A percentile compares a stretch with the other conserved stretches of the same genome.
These are phyloP conservation scores for Nigrograna mackinnonii DNA, from an alignment of 2,329 filamentous ascomycete genomes.

Conservation along the genomic window DNA sequence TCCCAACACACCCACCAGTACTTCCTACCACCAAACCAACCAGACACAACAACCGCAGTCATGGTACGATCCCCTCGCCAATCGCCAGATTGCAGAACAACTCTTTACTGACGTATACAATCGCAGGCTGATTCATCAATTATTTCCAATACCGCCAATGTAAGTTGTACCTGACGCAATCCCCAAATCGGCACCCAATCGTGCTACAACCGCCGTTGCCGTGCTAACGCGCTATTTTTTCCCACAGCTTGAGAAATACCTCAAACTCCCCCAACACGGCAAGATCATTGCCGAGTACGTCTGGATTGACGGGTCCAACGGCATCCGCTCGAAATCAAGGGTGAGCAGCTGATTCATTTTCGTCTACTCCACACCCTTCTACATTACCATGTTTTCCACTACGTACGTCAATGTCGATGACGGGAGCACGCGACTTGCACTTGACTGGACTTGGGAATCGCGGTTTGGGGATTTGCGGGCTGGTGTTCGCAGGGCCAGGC, in stretches of 20 bases:
- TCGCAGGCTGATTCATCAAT: constrained; percentile 43
- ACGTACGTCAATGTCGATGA: no score
- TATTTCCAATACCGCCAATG: constrained; percentile 53
- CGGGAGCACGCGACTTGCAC: no score
- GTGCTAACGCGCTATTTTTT: constrained; percentile 24
- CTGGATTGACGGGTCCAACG: constrained; percentile 87
- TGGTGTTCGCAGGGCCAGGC: no score
- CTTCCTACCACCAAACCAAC: background rate
- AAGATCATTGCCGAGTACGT: constrained; percentile 92
- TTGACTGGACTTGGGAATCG: no score
- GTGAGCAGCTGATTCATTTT: no score
- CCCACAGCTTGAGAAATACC: constrained; percentile 91
- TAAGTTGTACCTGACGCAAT: no score
- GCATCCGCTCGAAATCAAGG: constrained; percentile 92
- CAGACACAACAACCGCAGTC: constrained; percentile 24
- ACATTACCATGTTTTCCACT: background rate
- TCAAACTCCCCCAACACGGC: constrained; percentile 87
- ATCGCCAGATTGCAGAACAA: no score
- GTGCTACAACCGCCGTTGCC: constrained; percentile 10
- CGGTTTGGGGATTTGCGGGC: no score
- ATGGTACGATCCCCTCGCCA: constrained; percentile 30
- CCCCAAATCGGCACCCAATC: constrained; percentile 19
- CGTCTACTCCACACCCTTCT: constrained; percentile 37
- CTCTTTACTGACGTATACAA: no score
- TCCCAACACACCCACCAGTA: background rate